Evolutionary conservation across 2,329 filamentous ascomycete species (phyloP), one percentile per base, ranked within the genome.

Genomic region (Cytospora chrysosperma): DNA sequence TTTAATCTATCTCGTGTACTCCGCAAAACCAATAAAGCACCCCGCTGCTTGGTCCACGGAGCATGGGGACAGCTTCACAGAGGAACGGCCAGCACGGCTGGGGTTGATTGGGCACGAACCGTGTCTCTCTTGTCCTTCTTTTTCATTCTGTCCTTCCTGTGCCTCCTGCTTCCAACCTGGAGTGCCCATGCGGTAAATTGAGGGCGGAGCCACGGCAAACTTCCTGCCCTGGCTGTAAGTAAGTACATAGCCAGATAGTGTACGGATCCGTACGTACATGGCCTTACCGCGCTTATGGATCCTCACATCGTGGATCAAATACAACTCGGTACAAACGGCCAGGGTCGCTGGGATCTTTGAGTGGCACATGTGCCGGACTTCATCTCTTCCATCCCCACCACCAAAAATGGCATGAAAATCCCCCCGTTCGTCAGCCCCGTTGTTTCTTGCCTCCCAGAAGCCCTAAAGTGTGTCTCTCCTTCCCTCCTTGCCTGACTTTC

Each of bases 371-470:
- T 53, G 49, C 52, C 59, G 63, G 53, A 28, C 52, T 63, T 63
- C 64, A 37, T 63, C 61, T 53, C 49, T 37, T 13, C 32, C 27
- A 58, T 59, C 61, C 56, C 59, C 58, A 52, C 57, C 61, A 28
- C 64, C 64, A 34, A 59, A 64, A 64, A 66, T 63, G 64, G 64
- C 57, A 58, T 58, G 53, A 59, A 57, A 50, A 27, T 59, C 61
- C 53, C 34, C 58, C 47, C 54, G 7, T 55, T 37, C 54, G 47
- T 47, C 49, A 54, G 40, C 51, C 57, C 52, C 56, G 17, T 56
- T 54, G 37, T 61, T 59, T 55, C 51, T 58, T 50, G 40, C 43
- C 43, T 55, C 59, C 17, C 30, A 30, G 51, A 53, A 24, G 21
- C 49, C 50, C 58, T 55, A 61, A 49, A 61, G 58, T 61, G 57